These are phyloP conservation scores for Leptosphaerulina australis DNA, from an alignment of 2,329 filamentous ascomycete species.

Conservation along the genomic window DNA sequence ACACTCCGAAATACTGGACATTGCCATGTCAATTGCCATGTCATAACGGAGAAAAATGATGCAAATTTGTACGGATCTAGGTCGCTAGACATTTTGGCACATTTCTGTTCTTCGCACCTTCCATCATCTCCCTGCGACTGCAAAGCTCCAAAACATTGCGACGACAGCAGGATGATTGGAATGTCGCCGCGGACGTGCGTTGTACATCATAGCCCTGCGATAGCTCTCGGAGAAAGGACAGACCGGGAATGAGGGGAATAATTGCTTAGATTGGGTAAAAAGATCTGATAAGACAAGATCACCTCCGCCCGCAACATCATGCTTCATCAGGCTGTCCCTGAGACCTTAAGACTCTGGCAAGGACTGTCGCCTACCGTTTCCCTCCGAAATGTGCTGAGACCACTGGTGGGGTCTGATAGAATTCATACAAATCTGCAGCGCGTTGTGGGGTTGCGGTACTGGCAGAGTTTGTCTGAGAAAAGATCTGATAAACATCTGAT, in stretches of 20 bases:
- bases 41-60: not conserved
- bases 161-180: slow-evolving; percentile 6
- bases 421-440: not conserved
- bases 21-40: slow-evolving; percentile 1
- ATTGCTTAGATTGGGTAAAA: slow-evolving; percentile 15
- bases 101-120: not conserved
- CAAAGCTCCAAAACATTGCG: not conserved
- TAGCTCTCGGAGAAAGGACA: slow-evolving; percentile 25
- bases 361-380: not conserved
- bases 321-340: not conserved
- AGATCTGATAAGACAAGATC: slow-evolving; percentile 43
- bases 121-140: not conserved
- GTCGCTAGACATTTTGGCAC: not conserved
- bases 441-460: not conserved
- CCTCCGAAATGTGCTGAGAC: not conserved
- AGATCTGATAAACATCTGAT: slow-evolving; percentile 18
- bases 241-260: slow-evolving; percentile 22
- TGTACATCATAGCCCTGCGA: slow-evolving; percentile 21
- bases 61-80: not conserved
- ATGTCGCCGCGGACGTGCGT: slow-evolving; percentile 18
- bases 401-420: not conserved
- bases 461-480: not conserved
- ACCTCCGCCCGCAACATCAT: slow-evolving; percentile 26
- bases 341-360: not conserved
- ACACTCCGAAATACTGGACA: not conserved